These are phyloP conservation scores for Platanus orientalis DNA, from an alignment of 164 flowering plant species.

Conservation along the genomic window DNA sequence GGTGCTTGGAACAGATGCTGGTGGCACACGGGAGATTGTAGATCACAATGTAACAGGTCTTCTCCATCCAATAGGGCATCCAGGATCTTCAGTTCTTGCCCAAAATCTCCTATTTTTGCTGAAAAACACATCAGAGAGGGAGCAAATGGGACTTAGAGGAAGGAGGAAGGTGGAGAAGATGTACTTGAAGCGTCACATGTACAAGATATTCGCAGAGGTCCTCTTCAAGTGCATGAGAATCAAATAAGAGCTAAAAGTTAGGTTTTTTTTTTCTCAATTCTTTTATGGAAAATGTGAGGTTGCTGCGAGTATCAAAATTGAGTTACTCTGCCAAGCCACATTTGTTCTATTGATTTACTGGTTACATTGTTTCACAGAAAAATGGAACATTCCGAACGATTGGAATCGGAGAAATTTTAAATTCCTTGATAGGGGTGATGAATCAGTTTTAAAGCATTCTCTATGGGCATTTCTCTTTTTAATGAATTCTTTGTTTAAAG, in stretches of 20 bases:
- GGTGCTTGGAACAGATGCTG: constrained; percentile 97
- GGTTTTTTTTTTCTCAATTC: neutral
- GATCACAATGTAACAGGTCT: constrained; percentile 86
- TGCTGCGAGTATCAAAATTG: no score
- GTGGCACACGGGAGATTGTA: constrained; percentile 88
- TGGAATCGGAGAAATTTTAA: no score
- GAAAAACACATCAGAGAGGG: constrained; percentile 51
- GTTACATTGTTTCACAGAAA: no score
- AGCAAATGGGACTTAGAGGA: constrained; percentile 68
- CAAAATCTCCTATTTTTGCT: constrained; percentile 60
- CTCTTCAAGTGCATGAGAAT: constrained; percentile 75
- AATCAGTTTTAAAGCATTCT: no score
- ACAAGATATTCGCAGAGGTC: constrained; percentile 58
- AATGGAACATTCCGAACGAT: no score
- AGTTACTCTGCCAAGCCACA: no score
- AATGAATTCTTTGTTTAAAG: no score
- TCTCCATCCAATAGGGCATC: constrained; percentile 79
- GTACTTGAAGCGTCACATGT: constrained; percentile 89
- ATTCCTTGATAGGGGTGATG: no score
- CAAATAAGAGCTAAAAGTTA: constrained; percentile 29
- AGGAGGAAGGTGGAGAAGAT: constrained; percentile 67
- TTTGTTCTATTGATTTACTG: no score
- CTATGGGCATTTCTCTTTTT: no score
- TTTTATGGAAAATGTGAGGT: neutral
- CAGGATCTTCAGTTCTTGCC: constrained; percentile 59